Conservation (phyloP, 1,284 basidiomycete genomes). For the Bondarzewia mesenterica region DNA sequence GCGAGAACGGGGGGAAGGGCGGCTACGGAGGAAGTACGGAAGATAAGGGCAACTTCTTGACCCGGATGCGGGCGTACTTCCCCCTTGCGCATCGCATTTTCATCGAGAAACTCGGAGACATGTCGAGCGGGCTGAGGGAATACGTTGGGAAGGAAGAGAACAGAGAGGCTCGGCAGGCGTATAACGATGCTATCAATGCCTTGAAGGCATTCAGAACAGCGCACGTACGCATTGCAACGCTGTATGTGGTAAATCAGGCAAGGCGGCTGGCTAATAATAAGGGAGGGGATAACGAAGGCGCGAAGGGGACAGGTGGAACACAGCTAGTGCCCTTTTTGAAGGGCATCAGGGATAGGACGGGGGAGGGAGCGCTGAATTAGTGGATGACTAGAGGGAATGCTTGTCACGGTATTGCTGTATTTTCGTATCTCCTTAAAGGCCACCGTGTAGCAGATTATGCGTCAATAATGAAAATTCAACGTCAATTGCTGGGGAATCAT, state of each 20-base stretch:
- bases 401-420: no score
- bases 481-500: no score
- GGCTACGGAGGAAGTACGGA: no score
- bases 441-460: no score
- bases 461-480: no score
- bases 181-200: conserved; percentile 37
- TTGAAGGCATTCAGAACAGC: conserved; percentile 41
- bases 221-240: conserved; percentile 44
- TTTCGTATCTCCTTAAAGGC: no score
- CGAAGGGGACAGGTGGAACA: conserved; percentile 9
- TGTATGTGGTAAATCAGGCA: conserved; percentile 38
- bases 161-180: conserved; percentile 23
- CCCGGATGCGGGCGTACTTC: conserved; percentile 44
- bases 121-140: conserved; percentile 23
- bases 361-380: not conserved
- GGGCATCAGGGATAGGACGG: conserved; percentile 8
- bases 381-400: no score
- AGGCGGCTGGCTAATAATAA: no score
- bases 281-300: no score
- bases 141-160: no score
- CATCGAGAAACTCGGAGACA: conserved; percentile 37
- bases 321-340: conserved; percentile 8
- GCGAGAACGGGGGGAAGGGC: not conserved
- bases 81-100: conserved; percentile 47
- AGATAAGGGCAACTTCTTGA: conserved; percentile 29